Base-by-base conservation (phyloP, 2,329 filamentous ascomycete genomes). In the Xylaria sp. region DNA sequence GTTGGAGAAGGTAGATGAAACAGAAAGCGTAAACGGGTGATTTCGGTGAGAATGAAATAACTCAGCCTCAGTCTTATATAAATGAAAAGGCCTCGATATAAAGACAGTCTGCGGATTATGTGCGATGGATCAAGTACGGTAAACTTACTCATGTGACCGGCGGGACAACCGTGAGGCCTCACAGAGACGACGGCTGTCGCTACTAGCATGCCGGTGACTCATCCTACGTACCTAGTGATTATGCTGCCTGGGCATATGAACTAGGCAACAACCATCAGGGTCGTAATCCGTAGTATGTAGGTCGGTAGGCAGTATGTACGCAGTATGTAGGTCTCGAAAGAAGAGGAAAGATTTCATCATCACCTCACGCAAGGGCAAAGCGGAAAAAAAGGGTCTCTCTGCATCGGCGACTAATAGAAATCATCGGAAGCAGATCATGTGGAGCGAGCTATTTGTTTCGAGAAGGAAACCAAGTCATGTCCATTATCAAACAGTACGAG, bases 401-500 rank as follows among this genome's bases (percentile, higher is more conserved):
- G 10, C 39, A 34, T 37, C 18, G 34, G 39, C 18, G 51, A 37
- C 16, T 8, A 44, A 44, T 48, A 49, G 7, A 30, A 30, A 30
- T 30, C 35, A 48, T 34, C 3, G 16, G 8, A 42, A 39, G 19
- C 42, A n/a, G 19, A 44, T 23, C 18, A 59, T 34, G 46, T 19
- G 2, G 42, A 59, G 23, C 23, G 23, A 30, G 23, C 23, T 30
- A 55, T 48, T 42, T 18, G 46, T 54, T 54, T 47, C 49, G n/a
- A 4, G 49, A 47, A 60, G 53, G 60, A 65, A 62, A 67, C 49
- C 65, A 67, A 63, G 54, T 60, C 66, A 62, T 71, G 64, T 66
- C 62, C 64, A 70, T 70, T 70, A 70, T 67, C 68, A 67, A 66
- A 68, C 64, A 59, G 67, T 65, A 69, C 67, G 64, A 64, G 66